These are phyloP conservation scores for Rickenella mellea DNA, from an alignment of 768 basidiomycete species.

Conservation along the genomic window DNA sequence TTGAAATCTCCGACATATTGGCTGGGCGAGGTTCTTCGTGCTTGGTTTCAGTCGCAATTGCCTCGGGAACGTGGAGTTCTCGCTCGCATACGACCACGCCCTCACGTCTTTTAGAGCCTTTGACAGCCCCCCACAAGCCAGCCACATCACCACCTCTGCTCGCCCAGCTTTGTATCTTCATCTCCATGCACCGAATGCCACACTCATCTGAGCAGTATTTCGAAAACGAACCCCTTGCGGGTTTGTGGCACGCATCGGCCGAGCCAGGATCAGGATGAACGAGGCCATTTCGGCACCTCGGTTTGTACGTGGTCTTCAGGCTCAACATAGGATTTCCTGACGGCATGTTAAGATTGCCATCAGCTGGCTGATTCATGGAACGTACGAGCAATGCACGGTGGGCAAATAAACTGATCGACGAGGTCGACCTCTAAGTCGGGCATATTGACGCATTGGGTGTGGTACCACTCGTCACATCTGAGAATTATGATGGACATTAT, in stretches of 20 bases:
- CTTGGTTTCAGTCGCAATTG: no score
- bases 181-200: constrained; percentile 64
- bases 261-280: constrained; percentile 54
- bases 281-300: constrained; percentile 64
- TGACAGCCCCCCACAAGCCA: constrained; percentile 66
- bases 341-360: not conserved
- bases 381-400: constrained; percentile 68
- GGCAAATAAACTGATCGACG: constrained; percentile 89
- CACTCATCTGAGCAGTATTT: constrained; percentile 92
- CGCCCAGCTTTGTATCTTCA: constrained; percentile 51
- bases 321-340: constrained; percentile 51
- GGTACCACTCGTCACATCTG: constrained; percentile 95
- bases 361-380: constrained; percentile 7
- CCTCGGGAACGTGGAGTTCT: constrained; percentile 14
- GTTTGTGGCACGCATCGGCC: constrained; percentile 64
- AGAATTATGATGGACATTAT: not conserved
- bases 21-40: constrained; percentile 9
- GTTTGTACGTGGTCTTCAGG: constrained; percentile 71
- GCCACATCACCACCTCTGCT: constrained; percentile 54
- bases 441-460: constrained; percentile 77
- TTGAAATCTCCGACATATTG: constrained; percentile 6
- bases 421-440: constrained; percentile 76
- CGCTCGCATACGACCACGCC: constrained; percentile 45
- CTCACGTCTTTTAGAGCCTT: constrained; percentile 58
- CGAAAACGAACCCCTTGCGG: constrained; percentile 73